A percentile compares a stretch with the other conserved stretches of the same genome.
Conservation (phyloP, 371 early-diverging fungal species). For the Mortierella sp. region DNA sequence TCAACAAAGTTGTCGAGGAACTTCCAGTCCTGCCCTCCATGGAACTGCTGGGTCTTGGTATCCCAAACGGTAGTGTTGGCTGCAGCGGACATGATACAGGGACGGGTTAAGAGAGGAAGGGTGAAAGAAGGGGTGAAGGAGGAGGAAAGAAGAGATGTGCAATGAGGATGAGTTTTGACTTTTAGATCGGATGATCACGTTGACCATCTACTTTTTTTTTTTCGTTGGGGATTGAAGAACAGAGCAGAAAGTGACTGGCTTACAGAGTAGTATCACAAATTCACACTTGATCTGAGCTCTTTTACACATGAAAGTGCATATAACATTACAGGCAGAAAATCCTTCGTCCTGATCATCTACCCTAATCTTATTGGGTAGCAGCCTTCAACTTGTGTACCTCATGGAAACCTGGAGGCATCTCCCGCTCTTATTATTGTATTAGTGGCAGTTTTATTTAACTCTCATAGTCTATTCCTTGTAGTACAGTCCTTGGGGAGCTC, state of each 20-base stretch:
- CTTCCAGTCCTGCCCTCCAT: slow-evolving; percentile 91
- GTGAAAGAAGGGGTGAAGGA: background rate
- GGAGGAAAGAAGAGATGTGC: background rate
- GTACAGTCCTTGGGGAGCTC: background rate
- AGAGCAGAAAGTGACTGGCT: slow-evolving; percentile 1
- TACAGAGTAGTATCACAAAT: background rate
- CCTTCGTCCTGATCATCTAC: too few relatives aligned
- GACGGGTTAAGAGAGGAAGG: background rate
- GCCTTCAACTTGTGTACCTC: too few relatives aligned
- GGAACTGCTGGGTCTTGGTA: slow-evolving; percentile 85
- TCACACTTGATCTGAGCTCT: background rate
- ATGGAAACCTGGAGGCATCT: too few relatives aligned
- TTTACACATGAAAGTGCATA: slow-evolving; percentile 1
- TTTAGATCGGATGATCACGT: background rate
- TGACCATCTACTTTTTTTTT: background rate
- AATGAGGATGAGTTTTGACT: background rate
- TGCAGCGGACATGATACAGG: slow-evolving; percentile 8
- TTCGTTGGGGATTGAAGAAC: slow-evolving; percentile 1
- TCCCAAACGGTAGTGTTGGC: slow-evolving; percentile 71
- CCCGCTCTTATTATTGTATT: background rate
- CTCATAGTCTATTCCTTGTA: background rate
- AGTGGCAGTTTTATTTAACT: background rate
- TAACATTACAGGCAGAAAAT: background rate
- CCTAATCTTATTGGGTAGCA: background rate
- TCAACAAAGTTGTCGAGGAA: slow-evolving; percentile 86